Percentiles rank a stretch among this genome's conserved stretches.
Evolutionary conservation across 192 early-diverging fungal species (phyloP).

Genomic region (Coemansia sp.): DNA sequence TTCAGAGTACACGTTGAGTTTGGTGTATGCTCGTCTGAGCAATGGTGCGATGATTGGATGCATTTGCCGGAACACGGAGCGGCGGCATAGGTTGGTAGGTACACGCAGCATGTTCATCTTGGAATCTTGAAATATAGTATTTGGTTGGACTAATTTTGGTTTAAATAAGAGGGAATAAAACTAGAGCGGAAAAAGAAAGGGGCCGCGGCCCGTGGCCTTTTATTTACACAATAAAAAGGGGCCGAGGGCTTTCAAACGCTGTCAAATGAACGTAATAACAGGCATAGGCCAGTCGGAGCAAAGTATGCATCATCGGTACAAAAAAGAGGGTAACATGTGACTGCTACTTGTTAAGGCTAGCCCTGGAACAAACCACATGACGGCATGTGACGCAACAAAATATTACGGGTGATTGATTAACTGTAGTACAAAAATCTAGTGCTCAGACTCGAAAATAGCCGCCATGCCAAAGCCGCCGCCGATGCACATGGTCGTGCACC

Average conservation of each 20-base stretch:
- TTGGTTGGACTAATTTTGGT: background rate
- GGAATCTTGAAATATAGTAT: background rate
- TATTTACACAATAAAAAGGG: background rate
- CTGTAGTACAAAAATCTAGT: constrained; percentile 18
- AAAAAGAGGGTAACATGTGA: background rate
- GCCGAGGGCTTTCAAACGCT: background rate
- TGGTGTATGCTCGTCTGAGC: constrained; percentile 17
- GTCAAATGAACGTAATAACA: background rate
- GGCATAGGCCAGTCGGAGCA: background rate
- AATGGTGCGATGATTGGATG: background rate
- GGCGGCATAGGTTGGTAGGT: background rate
- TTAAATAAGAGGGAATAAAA: background rate
- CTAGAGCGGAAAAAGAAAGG: background rate
- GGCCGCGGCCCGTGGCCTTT: constrained; percentile 1
- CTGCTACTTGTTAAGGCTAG: background rate
- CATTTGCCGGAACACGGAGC: too few relatives aligned
- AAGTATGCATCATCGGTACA: background rate
- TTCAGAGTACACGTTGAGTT: constrained; percentile 17
- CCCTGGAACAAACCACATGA: background rate
- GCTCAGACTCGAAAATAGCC: constrained; percentile 79
- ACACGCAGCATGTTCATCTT: background rate
- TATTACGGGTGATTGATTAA: background rate
- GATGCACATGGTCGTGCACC: constrained; percentile 90
- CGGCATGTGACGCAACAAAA: background rate
- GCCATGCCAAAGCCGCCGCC: constrained; percentile 91